These are phyloP conservation scores for Haberlea rhodopensis DNA, from an alignment of 257 asterid species.

Conservation along the genomic window DNA sequence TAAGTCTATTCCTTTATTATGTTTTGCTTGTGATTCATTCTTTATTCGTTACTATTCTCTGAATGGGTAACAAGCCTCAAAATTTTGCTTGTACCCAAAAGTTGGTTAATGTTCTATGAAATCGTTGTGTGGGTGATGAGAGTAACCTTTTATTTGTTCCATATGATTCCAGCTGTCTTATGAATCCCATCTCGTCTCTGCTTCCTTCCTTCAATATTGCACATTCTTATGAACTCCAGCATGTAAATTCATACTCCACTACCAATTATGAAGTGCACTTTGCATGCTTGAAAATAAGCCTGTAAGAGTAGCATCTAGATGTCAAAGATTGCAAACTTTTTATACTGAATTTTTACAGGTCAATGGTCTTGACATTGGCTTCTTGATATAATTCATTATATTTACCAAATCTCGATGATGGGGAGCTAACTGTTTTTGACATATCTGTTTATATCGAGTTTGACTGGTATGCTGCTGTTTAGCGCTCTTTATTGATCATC, in stretches of 20 bases:
- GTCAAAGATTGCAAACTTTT: conserved; percentile 16
- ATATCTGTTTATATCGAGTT: neutral
- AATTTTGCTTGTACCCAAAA: neutral
- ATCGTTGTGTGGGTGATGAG: neutral
- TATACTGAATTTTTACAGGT: conserved; percentile 20
- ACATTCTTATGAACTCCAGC: conserved; percentile 1
- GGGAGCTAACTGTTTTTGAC: neutral
- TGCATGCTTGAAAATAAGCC: conserved; percentile 7
- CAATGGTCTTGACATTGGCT: conserved; percentile 5
- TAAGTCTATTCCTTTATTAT: neutral
- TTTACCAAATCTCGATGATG: neutral
- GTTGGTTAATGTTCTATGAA: neutral
- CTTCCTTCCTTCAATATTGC: too few species aligned
- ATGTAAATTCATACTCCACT: conserved; percentile 4
- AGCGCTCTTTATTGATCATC: conserved; percentile 3
- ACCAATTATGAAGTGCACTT: neutral
- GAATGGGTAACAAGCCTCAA: neutral
- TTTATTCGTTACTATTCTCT: neutral
- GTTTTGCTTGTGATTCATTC: neutral
- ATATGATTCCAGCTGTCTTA: neutral
- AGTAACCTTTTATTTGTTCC: too few species aligned
- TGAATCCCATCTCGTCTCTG: neutral
- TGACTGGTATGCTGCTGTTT: conserved; percentile 8
- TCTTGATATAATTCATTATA: neutral
- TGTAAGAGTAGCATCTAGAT: neutral